Evolutionary conservation across 352 stramenopile species (phyloP).

Genomic region (Blastocystis sp.): DNA sequence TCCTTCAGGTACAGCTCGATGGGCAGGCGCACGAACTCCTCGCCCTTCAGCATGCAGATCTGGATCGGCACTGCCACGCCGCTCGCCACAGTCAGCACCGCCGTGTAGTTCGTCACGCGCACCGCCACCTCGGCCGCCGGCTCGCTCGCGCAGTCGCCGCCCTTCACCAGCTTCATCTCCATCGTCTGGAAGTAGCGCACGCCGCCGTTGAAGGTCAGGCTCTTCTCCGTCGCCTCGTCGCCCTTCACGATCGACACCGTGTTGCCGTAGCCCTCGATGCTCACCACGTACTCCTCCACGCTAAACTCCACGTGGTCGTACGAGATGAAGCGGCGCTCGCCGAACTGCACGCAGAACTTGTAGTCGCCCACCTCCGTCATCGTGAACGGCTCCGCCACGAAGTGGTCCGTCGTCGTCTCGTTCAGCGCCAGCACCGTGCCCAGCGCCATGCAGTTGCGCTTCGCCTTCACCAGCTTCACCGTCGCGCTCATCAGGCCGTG

Average conservation of each 20-base stretch:
- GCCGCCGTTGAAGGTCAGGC: slow-evolving; percentile 35
- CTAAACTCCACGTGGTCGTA: slow-evolving; percentile 44
- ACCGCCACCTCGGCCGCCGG: background rate
- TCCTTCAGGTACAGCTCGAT: slow-evolving; percentile 44
- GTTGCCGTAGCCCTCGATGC: slow-evolving; percentile 19
- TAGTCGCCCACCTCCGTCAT: slow-evolving; percentile 43
- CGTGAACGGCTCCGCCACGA: slow-evolving; percentile 47
- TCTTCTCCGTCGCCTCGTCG: slow-evolving; percentile 43
- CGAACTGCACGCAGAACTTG: slow-evolving; percentile 66
- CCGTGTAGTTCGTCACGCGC: background rate
- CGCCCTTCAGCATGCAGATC: slow-evolving; percentile 17
- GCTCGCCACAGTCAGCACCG: background rate
- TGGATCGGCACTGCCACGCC: slow-evolving; percentile 20
- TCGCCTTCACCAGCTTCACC: slow-evolving; percentile 28
- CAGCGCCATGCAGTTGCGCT: slow-evolving; percentile 26
- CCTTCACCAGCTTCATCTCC: slow-evolving; percentile 47
- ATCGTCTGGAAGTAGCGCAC: slow-evolving; percentile 41
- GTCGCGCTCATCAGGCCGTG: slow-evolving; percentile 22
- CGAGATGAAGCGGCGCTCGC: background rate
- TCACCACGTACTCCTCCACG: slow-evolving; percentile 34
- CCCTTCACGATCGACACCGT: slow-evolving; percentile 60
- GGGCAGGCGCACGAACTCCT: background rate
- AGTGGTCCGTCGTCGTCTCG: background rate
- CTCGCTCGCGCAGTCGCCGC: background rate
- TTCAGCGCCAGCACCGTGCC: slow-evolving; percentile 13